Evolutionary conservation across 23 red algal genomes (phyloP).

Genomic region (Gracilaria vermiculophylla): DNA sequence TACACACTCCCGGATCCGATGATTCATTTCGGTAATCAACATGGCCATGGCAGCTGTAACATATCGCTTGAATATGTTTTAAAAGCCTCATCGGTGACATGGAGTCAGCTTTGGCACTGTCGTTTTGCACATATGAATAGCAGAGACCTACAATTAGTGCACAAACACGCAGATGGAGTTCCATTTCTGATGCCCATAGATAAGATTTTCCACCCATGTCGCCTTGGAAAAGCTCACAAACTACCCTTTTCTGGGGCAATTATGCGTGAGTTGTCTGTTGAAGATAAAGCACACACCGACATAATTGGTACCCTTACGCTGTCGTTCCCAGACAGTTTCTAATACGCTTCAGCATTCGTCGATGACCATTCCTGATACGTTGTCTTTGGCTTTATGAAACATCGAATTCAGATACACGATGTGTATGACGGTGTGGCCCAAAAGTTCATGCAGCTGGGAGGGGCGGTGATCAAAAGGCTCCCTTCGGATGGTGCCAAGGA

Average conservation of each 20-base stretch:
- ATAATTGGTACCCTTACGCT: neutral
- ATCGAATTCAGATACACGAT: neutral
- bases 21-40: neutral
- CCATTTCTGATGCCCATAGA: neutral
- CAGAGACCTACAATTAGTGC: neutral
- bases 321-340: slow-evolving; percentile 20
- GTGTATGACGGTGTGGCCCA: neutral
- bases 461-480: neutral
- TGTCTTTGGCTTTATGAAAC: slow-evolving; percentile 4
- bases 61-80: neutral
- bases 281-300: neutral
- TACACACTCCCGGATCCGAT: neutral
- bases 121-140: slow-evolving; percentile 20
- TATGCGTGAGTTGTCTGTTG: neutral
- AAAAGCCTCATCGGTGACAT: neutral
- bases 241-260: neutral
- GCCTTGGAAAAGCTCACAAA: slow-evolving; percentile 37
- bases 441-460: neutral
- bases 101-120: slow-evolving; percentile 25
- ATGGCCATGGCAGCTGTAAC: neutral
- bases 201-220: neutral
- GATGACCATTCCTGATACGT: no score
- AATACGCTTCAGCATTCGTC: slow-evolving; percentile 19
- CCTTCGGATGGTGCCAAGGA: slow-evolving; percentile 15
- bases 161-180: slow-evolving; percentile 11